These are phyloP conservation scores for Drechslerella dactyloides DNA, from an alignment of 2,329 filamentous ascomycete genomes.

Conservation along the genomic window DNA sequence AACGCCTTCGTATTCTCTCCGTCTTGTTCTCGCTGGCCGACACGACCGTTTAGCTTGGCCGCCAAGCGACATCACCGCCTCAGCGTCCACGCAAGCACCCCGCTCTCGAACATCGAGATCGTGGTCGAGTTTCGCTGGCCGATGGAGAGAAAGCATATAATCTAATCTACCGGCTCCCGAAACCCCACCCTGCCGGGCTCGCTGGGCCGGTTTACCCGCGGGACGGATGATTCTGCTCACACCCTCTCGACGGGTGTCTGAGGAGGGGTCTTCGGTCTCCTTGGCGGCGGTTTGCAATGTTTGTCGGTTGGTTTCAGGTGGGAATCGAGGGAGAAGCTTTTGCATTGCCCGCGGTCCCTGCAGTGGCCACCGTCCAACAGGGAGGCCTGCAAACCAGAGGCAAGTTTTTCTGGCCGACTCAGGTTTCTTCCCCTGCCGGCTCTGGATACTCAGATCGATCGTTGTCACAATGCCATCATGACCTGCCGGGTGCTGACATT, in stretches of 20 bases:
- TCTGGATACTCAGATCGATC: neutral
- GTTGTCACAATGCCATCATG: neutral
- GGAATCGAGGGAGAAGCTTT: neutral
- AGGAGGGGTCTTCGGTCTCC: neutral
- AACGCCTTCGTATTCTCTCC: neutral
- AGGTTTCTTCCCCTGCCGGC: neutral
- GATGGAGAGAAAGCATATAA: neutral
- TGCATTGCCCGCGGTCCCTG: neutral
- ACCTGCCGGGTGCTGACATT: conserved; percentile 4
- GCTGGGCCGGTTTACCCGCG: neutral
- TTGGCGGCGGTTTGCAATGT: neutral
- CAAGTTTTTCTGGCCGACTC: neutral
- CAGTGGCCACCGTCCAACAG: conserved; percentile 1
- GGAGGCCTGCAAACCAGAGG: neutral
- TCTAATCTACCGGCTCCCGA: neutral
- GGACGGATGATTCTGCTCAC: no score
- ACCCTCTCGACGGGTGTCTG: no score
- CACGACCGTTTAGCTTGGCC: neutral
- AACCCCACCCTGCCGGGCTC: neutral
- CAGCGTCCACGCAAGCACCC: conserved; percentile 25
- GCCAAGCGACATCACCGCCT: conserved; percentile 21
- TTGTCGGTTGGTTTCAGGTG: neutral
- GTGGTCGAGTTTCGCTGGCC: neutral
- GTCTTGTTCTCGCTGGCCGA: neutral
- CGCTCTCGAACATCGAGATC: conserved; percentile 3